Percentiles rank a stretch among this genome's conserved stretches.
Conservation (phyloP, 2,329 filamentous ascomycete species). For the Xylariaceae sp. region DNA sequence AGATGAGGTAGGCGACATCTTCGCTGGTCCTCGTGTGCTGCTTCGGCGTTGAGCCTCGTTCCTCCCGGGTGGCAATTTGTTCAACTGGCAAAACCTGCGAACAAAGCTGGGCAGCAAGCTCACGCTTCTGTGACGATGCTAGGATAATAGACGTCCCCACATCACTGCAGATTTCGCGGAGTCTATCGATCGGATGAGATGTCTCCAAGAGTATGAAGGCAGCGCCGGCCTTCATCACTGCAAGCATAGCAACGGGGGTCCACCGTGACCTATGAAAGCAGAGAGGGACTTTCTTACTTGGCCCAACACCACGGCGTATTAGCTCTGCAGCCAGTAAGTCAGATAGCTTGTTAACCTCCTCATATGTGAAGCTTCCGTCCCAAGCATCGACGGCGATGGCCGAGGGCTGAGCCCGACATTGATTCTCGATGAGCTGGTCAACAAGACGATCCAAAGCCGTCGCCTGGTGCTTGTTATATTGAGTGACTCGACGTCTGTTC, state of each 20-base stretch:
- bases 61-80: neutral
- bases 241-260: constrained; percentile 23
- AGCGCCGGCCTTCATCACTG: constrained; percentile 28
- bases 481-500: neutral
- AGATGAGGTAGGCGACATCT: constrained; percentile 35
- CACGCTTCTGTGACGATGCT: neutral
- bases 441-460: neutral
- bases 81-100: neutral
- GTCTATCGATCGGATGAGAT: constrained; percentile 23
- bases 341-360: constrained; percentile 1
- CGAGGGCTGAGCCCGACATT: constrained; percentile 4
- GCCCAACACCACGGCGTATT: constrained; percentile 1
- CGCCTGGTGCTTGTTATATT: neutral
- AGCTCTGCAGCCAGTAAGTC: constrained; percentile 1
- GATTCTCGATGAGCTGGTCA: constrained; percentile 9
- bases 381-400: constrained; percentile 5
- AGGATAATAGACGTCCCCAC: constrained; percentile 12
- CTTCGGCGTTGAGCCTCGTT: neutral
- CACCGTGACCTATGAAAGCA: constrained; percentile 24
- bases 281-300: constrained; percentile 20
- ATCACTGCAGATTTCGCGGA: constrained; percentile 13
- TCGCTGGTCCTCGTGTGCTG: neutral
- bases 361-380: constrained; percentile 14
- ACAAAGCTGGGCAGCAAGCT: neutral
- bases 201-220: constrained; percentile 29